Evolutionary conservation across 2,329 filamentous ascomycete species (phyloP).

Genomic region (Colletotrichum chlorophyti): DNA sequence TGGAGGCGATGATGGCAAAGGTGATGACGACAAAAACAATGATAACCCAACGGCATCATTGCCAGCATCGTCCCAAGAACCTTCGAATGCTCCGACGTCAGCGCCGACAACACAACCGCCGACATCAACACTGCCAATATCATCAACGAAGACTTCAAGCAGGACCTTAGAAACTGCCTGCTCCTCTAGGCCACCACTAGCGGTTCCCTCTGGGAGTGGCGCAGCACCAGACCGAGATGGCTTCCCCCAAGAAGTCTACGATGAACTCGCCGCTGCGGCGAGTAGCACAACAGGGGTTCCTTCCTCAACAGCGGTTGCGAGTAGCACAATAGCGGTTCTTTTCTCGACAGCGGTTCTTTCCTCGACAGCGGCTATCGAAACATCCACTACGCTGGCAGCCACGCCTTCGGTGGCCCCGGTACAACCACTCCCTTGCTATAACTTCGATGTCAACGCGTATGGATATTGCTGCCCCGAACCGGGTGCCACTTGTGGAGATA

Average conservation of each 20-base stretch:
- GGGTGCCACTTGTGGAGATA: neutral
- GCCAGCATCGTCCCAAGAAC: neutral
- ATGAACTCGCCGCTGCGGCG: neutral
- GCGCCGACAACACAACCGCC: too few relatives aligned
- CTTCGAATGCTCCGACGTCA: too few relatives aligned
- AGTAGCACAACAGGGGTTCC: neutral
- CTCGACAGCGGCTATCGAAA: neutral
- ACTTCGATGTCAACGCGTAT: neutral
- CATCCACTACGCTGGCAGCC: neutral
- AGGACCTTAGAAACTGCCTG: neutral
- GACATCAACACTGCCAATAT: too few relatives aligned
- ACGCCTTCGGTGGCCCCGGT: neutral
- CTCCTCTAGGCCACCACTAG: neutral
- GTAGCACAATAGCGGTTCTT: too few relatives aligned
- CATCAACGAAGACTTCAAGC: neutral
- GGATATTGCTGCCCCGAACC: neutral
- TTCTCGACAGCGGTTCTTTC: neutral
- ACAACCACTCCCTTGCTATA: slow-evolving; percentile 2
- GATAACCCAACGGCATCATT: neutral
- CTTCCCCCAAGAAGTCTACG: neutral
- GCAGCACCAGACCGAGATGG: neutral
- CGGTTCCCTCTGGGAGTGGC: neutral
- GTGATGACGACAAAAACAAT: neutral
- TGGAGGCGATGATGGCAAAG: neutral
- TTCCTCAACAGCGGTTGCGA: too few relatives aligned